A percentile compares a stretch with the other conserved stretches of the same genome.
Evolutionary conservation across 371 early-diverging fungal species (phyloP).

Genomic region (Syncephalastrum contaminatum): DNA sequence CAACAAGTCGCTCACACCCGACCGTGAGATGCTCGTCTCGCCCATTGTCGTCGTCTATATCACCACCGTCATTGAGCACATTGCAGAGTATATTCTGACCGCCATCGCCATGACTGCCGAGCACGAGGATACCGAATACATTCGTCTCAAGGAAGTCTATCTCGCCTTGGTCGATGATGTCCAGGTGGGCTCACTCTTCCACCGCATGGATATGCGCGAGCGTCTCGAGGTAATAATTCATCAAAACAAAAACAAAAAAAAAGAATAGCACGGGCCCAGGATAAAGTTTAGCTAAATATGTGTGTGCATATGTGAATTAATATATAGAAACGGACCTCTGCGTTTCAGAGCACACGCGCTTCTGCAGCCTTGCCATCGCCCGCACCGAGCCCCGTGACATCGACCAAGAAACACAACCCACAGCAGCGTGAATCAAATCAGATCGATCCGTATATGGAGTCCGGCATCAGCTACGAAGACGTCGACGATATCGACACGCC

Average conservation of each 20-base stretch:
- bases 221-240: slow-evolving; percentile 30
- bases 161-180: slow-evolving; percentile 48
- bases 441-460: slow-evolving; percentile 9
- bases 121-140: slow-evolving; percentile 46
- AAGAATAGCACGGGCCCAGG: neutral
- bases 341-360: slow-evolving; percentile 9
- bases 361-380: slow-evolving; percentile 3
- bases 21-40: slow-evolving; percentile 28
- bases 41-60: slow-evolving; percentile 61
- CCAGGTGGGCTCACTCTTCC: slow-evolving; percentile 49
- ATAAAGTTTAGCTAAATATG: neutral
- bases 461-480: neutral
- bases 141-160: slow-evolving; percentile 57
- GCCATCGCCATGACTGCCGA: slow-evolving; percentile 48
- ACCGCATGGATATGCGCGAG: slow-evolving; percentile 39
- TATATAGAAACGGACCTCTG: slow-evolving; percentile 17
- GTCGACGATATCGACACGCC: neutral
- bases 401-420: slow-evolving; percentile 1
- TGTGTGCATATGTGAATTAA: neutral
- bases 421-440: neutral
- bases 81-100: slow-evolving; percentile 59
- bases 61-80: slow-evolving; percentile 58
- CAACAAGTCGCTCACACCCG: slow-evolving; percentile 9
- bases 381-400: slow-evolving; percentile 8
- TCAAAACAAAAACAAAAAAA: neutral